phyloP scores from a whole-genome alignment of 805 yeast species.

The Saccharomycopsis schoenii region DNA sequence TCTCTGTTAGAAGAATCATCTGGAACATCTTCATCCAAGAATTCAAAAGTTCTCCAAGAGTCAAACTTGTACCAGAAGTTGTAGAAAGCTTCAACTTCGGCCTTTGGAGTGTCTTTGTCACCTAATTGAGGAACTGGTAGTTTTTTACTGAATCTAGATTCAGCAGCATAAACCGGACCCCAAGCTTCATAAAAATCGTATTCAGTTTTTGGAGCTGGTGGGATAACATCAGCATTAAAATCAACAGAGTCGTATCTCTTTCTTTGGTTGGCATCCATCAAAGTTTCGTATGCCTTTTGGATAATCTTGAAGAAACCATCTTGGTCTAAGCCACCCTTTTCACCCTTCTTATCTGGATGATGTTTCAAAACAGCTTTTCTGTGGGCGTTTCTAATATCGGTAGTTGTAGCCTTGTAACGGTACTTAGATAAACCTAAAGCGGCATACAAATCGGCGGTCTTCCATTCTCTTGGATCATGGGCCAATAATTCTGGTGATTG shows the following conservation, averaged over 20 bases:
- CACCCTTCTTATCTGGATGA: constrained; percentile 96
- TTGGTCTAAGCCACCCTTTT: constrained; percentile 73
- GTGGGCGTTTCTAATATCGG: constrained; percentile 92
- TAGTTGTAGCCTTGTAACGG: constrained; percentile 85
- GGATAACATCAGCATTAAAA: constrained; percentile 70
- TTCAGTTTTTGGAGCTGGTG: constrained; percentile 55
- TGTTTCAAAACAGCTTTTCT: constrained; percentile 93
- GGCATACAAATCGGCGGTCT: constrained; percentile 89
- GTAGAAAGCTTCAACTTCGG: constrained; percentile 81
- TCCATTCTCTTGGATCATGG: constrained; percentile 98
- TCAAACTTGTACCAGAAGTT: constrained; percentile 88
- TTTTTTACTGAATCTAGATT: constrained; percentile 85
- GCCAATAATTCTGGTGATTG: constrained; percentile 58
- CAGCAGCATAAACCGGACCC: constrained; percentile 85
- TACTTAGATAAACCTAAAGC: constrained; percentile 88
- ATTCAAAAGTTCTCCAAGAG: constrained; percentile 97
- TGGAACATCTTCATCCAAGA: constrained; percentile 97
- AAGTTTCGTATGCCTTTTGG: constrained; percentile 89
- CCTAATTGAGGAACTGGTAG: constrained; percentile 87
- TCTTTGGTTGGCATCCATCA: constrained; percentile 79
- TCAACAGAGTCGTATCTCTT: constrained; percentile 95
- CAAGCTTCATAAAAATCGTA: constrained; percentile 88
- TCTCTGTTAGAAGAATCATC: constrained; percentile 99
- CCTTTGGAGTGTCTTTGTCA: constrained; percentile 52
- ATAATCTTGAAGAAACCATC: constrained; percentile 97